Percentiles rank a stretch among this genome's conserved stretches.
These are phyloP conservation scores for Chaetoceros tenuissimus DNA, from an alignment of 108 stramenopile genomes.

Conservation along the genomic window DNA sequence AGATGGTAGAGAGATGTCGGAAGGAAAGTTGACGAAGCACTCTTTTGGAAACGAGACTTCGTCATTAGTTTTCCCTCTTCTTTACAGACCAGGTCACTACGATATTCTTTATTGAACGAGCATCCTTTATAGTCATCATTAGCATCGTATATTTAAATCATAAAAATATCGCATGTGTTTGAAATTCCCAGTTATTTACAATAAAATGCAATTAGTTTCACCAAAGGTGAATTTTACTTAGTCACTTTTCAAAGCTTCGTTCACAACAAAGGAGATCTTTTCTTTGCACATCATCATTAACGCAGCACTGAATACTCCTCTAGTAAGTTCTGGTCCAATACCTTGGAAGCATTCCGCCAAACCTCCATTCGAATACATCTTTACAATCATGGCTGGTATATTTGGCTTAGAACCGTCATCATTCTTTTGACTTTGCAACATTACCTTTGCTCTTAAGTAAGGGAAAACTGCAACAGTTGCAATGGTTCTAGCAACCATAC, in stretches of 20 bases:
- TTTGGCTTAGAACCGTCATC: constrained; percentile 11
- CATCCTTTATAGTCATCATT: no score
- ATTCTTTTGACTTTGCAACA: constrained; percentile 52
- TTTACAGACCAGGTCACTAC: constrained; percentile 85
- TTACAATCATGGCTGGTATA: constrained; percentile 48
- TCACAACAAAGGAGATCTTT: constrained; percentile 47
- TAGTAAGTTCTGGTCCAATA: constrained; percentile 79
- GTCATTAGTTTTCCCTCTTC: constrained; percentile 25
- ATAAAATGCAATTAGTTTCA: no score
- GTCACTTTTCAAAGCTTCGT: not conserved
- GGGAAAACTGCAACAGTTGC: constrained; percentile 84
- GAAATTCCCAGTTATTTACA: no score
- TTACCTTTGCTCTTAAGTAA: constrained; percentile 80
- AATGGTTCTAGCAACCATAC: constrained; percentile 79
- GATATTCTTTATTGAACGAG: constrained; percentile 84
- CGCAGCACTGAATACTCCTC: constrained; percentile 84
- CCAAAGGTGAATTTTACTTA: no score
- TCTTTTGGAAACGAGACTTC: constrained; percentile 33
- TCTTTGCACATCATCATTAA: constrained; percentile 90
- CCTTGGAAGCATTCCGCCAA: constrained; percentile 59
- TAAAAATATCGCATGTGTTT: no score
- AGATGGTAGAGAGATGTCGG: constrained; percentile 51
- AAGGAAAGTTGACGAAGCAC: constrained; percentile 24
- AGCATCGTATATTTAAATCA: no score
- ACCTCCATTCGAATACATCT: constrained; percentile 33